Base-by-base conservation (phyloP, 129 eudicot genomes). In the Saposhnikovia divaricata region DNA sequence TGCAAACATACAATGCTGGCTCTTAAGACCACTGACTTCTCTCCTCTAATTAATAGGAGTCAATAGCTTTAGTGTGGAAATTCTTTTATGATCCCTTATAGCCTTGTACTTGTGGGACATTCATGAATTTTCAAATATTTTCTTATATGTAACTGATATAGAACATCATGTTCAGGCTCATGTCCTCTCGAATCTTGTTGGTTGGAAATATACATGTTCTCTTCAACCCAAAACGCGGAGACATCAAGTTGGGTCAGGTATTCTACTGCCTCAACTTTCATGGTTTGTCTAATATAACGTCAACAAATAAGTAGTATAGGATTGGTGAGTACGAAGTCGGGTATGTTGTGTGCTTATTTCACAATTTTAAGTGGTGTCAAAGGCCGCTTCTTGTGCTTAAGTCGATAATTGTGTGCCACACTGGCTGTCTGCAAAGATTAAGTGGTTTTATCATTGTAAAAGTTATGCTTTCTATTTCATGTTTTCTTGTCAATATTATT, bases 211-310 rank as follows among this genome's bases (percentile, higher is more conserved):
- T 88, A 77, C 98, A 91, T 77, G 93, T 88, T 61, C 97, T 93
- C 71, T 93, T 88, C 69, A 93, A 93, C 78, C 98, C 97, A 74
- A 89, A 85, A 81, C 95, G 98, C 48, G 98, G 98, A 78, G 98
- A 93, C 77, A 85, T 93, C 77, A 93, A 93, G 82, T 82, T 93
- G 70, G 98, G 98, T 40, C 98, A 93, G 96, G 98, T 93, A 83
- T 51, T 28, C 44, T 25, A 13, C 42, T 72, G 77, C 79, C 68
- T 42, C 10, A 42, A 44, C 8, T 18, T 12, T 69, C 43, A 69
- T 69, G 77, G 51, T 23, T 39, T 14, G 48, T 31, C 34, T 31
- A 31, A 31, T 31, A 31, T 31, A 31, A 31, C 34, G 63, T 19
- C 27, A 19, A 18, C 61, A 53, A 19, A 53, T 53, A 19, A 19